Base-by-base conservation (phyloP, 176 grass and related monocot genomes). In the Areca catechu region DNA sequence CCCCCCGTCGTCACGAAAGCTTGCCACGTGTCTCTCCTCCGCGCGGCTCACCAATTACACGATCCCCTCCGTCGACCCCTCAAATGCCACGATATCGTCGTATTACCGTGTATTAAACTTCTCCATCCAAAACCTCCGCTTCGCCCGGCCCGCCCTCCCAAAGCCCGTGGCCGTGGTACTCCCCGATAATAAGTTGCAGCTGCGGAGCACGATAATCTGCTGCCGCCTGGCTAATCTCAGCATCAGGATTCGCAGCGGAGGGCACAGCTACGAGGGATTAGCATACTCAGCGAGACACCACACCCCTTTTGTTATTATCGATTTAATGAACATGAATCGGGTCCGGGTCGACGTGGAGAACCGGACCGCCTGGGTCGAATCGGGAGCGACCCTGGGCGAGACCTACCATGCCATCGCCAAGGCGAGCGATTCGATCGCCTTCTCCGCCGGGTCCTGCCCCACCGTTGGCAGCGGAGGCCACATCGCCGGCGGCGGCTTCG, bases 251-350 rank as follows among this genome's bases (percentile, higher is more conserved):
- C 85, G 86, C 49, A 90, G 91, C 63, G 86, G 86, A 0, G 91
- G 90, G 0, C 91, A 96, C 81, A 96, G 86, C 80, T 96, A 96
- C 71, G 86, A 90, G 66, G 86, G 91, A 5, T 37, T 84, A 20
- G 90, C 86, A 0, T 96, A 96, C 74, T 81, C 91, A 19, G 49
- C 52, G 0, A 9, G n/a, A 1, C 19, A 17, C 50, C 3, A 49
- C 29, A 10, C 0, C 1, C 48, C 71, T 0, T 96, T 96, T 15
- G 79, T 63, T 0, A 74, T 96, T 12, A 17, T 96, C 10, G 82
- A 96, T 74, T 79, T 96, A 12, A 22, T 57, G 64, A 68, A 57
- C 49, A 77, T 96, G 3, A 69, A 86, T 63, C 20, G 53, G 22
- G 83, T 95, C 4, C 47, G n/a, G 5, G 86, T 90, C 21, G 71